A percentile compares a stretch with the other conserved stretches of the same genome.
These are phyloP conservation scores for Hypoxylon intermedium DNA, from an alignment of 495 filamentous ascomycete genomes.

Conservation along the genomic window DNA sequence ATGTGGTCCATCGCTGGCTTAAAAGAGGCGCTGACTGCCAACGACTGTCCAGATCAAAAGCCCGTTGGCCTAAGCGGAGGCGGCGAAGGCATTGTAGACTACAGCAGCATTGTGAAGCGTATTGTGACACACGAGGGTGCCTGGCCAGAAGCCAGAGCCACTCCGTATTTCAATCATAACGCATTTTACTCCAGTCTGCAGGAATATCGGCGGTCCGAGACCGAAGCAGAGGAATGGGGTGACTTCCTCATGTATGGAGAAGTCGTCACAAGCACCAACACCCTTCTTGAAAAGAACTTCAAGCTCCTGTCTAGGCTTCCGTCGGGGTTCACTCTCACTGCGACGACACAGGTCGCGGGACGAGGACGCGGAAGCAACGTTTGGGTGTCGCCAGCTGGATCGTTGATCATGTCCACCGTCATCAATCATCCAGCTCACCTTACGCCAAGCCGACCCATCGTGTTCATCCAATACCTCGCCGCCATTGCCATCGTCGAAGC, in stretches of 20 bases:
- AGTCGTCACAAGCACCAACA: conserved; percentile 92
- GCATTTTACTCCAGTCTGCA: conserved; percentile 77
- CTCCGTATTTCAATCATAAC: conserved; percentile 87
- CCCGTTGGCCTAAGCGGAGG: conserved; percentile 34
- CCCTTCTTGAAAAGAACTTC: conserved; percentile 90
- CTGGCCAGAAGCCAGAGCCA: conserved; percentile 75
- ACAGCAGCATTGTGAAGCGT: conserved; percentile 74
- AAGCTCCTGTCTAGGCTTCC: conserved; percentile 78
- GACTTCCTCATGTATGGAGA: conserved; percentile 84
- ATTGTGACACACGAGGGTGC: conserved; percentile 72
- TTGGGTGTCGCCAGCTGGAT: conserved; percentile 91
- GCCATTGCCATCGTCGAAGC: conserved; percentile 90
- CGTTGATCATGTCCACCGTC: conserved; percentile 84
- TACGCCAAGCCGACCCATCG: conserved; percentile 76
- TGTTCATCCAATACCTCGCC: conserved; percentile 93
- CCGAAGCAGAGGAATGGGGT: conserved; percentile 71
- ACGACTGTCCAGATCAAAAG: conserved; percentile 39
- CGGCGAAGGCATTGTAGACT: conserved; percentile 72
- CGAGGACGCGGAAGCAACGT: conserved; percentile 90
- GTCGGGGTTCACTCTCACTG: conserved; percentile 83
- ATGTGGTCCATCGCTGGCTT: conserved; percentile 62
- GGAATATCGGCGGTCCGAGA: conserved; percentile 64
- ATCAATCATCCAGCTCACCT: conserved; percentile 80
- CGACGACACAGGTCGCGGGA: conserved; percentile 91
- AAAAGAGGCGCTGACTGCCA: conserved; percentile 42